phyloP scores from a whole-genome alignment of 768 basidiomycete species.

The Butyriboletus loyo region DNA sequence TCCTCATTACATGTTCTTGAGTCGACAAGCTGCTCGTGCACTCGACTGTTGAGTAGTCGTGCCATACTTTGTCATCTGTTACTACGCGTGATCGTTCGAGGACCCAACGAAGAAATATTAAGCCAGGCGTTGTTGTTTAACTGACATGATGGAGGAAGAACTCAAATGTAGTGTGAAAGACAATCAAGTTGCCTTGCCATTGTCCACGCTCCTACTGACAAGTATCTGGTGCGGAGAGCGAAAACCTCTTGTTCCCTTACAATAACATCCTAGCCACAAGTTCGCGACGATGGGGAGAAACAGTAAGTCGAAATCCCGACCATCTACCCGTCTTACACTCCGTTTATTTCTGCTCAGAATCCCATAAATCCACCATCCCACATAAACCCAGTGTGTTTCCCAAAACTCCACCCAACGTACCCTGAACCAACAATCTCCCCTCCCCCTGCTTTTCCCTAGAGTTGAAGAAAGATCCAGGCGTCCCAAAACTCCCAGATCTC shows the following conservation, averaged over 20 bases:
- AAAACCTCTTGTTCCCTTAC: background rate
- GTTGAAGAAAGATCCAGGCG: conserved; percentile 85
- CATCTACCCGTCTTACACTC: background rate
- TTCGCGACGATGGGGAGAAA: conserved; percentile 28
- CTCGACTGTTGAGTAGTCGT: background rate
- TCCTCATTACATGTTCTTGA: too few species aligned
- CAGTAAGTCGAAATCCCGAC: conserved; percentile 18
- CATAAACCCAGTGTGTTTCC: conserved; percentile 25
- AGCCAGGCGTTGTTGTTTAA: too few species aligned
- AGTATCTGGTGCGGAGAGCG: conserved; percentile 6
- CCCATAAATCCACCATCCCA: conserved; percentile 23
- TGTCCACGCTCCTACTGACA: background rate
- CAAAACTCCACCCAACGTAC: background rate
- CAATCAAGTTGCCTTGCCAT: background rate
- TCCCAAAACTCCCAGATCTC: conserved; percentile 77
- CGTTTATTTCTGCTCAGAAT: conserved; percentile 15
- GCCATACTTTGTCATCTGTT: background rate
- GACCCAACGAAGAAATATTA: background rate
- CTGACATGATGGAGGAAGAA: too few species aligned
- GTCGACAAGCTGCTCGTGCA: too few species aligned
- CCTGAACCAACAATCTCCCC: background rate
- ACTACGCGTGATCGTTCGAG: background rate
- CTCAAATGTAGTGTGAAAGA: background rate
- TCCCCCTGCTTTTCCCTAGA: conserved; percentile 38
- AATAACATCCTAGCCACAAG: background rate